A percentile compares a stretch with the other conserved stretches of the same genome.
Conservation (phyloP, 169 alveolate species). For the Cryptosporidium xiaoi region DNA sequence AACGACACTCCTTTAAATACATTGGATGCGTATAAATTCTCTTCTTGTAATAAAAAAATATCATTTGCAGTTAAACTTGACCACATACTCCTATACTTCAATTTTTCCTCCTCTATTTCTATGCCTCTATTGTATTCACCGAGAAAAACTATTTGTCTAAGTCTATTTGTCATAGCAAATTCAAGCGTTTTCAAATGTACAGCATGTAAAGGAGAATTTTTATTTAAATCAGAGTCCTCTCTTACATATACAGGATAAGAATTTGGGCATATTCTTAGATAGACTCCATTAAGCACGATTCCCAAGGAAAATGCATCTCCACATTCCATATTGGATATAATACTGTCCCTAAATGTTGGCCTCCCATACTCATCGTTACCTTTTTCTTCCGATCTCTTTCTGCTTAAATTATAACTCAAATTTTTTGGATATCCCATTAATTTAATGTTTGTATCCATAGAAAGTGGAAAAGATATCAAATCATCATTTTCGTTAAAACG, state of each 20-base stretch:
- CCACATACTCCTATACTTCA: slow-evolving; percentile 27
- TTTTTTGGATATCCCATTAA: slow-evolving; percentile 45
- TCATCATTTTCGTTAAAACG: background rate
- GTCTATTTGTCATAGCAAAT: slow-evolving; percentile 44
- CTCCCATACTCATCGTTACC: slow-evolving; percentile 8
- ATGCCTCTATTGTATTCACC: slow-evolving; percentile 23
- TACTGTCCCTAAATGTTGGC: slow-evolving; percentile 18
- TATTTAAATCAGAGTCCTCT: slow-evolving; percentile 2
- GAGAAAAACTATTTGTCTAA: slow-evolving; percentile 52
- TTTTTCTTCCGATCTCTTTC: background rate
- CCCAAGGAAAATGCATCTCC: slow-evolving; percentile 41
- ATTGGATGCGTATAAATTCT: slow-evolving; percentile 17
- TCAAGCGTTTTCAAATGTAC: slow-evolving; percentile 45
- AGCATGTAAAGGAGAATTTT: slow-evolving; percentile 48
- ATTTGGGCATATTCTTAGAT: slow-evolving; percentile 54
- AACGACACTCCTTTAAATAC: slow-evolving; percentile 10
- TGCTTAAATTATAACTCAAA: slow-evolving; percentile 23
- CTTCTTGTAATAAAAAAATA: slow-evolving; percentile 13
- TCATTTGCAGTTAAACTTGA: slow-evolving; percentile 3
- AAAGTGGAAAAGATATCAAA: slow-evolving; percentile 18
- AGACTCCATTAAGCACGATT: slow-evolving; percentile 47
- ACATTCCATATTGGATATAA: slow-evolving; percentile 14
- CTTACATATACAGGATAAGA: slow-evolving; percentile 59
- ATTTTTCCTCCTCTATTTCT: background rate
- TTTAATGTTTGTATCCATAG: slow-evolving; percentile 14